These are phyloP conservation scores for Xylaria scruposa DNA, from an alignment of 495 filamentous ascomycete genomes.

Conservation along the genomic window DNA sequence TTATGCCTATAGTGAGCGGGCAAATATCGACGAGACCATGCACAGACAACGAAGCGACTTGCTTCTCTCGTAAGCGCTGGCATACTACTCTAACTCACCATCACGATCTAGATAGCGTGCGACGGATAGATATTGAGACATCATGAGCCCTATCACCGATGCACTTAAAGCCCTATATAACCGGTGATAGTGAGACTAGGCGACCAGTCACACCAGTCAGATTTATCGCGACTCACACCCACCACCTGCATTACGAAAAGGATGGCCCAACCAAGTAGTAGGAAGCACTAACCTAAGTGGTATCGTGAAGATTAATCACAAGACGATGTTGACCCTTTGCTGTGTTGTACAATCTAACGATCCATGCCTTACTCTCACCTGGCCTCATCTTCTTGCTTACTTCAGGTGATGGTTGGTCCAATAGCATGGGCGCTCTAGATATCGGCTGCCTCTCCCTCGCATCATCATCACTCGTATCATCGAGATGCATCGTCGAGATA, in stretches of 20 bases:
- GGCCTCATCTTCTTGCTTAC: constrained; percentile 8
- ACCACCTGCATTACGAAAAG: constrained; percentile 20
- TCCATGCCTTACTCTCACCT: constrained; percentile 20
- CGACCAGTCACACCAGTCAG: constrained; percentile 17
- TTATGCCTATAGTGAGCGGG: not conserved
- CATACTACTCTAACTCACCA: constrained; percentile 15
- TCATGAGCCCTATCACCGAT: constrained; percentile 6
- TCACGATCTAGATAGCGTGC: constrained; percentile 9
- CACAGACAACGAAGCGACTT: constrained; percentile 23
- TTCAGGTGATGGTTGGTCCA: constrained; percentile 12
- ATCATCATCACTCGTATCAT: constrained; percentile 4
- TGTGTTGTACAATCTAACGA: constrained; percentile 25
- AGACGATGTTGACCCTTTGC: constrained; percentile 16
- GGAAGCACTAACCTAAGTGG: constrained; percentile 8
- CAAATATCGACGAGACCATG: constrained; percentile 1
- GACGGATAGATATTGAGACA: not conserved
- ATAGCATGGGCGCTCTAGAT: constrained; percentile 12
- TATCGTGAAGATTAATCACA: constrained; percentile 17
- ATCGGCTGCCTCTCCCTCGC: constrained; percentile 13
- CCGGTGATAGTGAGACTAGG: constrained; percentile 18
- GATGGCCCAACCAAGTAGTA: constrained; percentile 18
- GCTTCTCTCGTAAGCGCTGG: constrained; percentile 10
- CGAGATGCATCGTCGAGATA: constrained; percentile 9
- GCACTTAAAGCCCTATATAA: constrained; percentile 10
- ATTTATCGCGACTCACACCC: constrained; percentile 21